Base-by-base conservation (phyloP, 176 grass and related monocot genomes). In the Oryza officinalis region DNA sequence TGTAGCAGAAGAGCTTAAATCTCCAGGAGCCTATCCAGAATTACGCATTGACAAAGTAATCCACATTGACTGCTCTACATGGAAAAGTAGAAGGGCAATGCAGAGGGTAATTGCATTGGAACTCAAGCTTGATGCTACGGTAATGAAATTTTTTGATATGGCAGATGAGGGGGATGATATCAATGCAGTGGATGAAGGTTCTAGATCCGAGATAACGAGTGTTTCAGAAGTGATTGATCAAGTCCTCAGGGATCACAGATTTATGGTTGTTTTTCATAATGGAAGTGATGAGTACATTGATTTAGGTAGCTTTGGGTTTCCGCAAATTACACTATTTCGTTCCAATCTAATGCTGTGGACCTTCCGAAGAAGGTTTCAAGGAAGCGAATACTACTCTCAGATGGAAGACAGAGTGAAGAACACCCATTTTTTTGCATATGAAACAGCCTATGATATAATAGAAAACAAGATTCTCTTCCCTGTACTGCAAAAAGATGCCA, bases 351-450 rank as follows among this genome's bases (percentile, higher is more conserved):
- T n/a, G n/a, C n/a, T 37, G 11, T 76, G 71, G 82, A 84, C 30
- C 0, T 68, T 84, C 9, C 22, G 28, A 2, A 65, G 59, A 13
- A 66, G 26, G 46, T 3, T 18, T 25, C 1, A 54, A 13, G 11
- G 8, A 5, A 45, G 35, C 13, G 35, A 20, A 5, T 2, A 0
- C 0, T 0, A 0, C 0, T 1, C 0, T 10, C 17, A 61, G 18
- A 30, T 25, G 2, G 0, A 0, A 32, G 0, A 17, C 12, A 85
- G 31, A 10, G 12, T 80, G 35, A 40, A 61, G 6, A 8, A 59
- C 18, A 74, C 11, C 5, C 17, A 32, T 7, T 0, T 57, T 57
- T 73, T 72, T 2, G 8, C 0, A 27, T 65, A 45, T 22, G 57
- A 3, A 38, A 2, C n/a, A 43, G 0, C 0, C 0, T 7, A 2